These are phyloP conservation scores for Dioszegia hungarica DNA, from an alignment of 768 basidiomycete genomes.

Conservation along the genomic window DNA sequence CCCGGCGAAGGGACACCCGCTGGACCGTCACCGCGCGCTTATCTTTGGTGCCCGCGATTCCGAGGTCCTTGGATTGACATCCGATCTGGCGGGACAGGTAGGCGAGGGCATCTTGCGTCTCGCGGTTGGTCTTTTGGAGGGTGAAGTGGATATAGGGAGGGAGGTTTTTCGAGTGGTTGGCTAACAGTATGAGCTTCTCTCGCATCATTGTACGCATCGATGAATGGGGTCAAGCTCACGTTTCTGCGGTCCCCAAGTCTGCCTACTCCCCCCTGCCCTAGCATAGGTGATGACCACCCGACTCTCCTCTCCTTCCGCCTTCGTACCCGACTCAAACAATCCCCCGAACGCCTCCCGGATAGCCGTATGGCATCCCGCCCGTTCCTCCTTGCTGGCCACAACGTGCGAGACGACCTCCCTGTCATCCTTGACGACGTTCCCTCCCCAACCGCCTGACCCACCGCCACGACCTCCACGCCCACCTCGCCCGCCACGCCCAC, in stretches of 20 bases:
- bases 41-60: slow-evolving; percentile 94
- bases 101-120: slow-evolving; percentile 87
- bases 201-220: not conserved
- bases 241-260: not conserved
- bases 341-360: slow-evolving; percentile 76
- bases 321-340: slow-evolving; percentile 75
- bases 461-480: slow-evolving; percentile 28
- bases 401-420: slow-evolving; percentile 79
- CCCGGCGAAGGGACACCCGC: slow-evolving; percentile 57
- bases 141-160: slow-evolving; percentile 90
- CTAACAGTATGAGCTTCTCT: no score
- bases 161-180: slow-evolving; percentile 14
- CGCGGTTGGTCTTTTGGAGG: slow-evolving; percentile 93
- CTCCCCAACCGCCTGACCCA: slow-evolving; percentile 26
- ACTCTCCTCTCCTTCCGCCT: slow-evolving; percentile 56
- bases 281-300: slow-evolving; percentile 70
- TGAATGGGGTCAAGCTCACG: not conserved
- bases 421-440: slow-evolving; percentile 18
- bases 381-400: slow-evolving; percentile 66
- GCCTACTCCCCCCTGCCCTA: slow-evolving; percentile 1
- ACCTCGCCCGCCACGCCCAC: slow-evolving; percentile 27
- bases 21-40: slow-evolving; percentile 96
- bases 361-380: slow-evolving; percentile 74
- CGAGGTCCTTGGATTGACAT: slow-evolving; percentile 71
- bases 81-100: slow-evolving; percentile 74